Conservation (phyloP, 1,139 yeast species). For the Sugiyamaella pinicola region DNA sequence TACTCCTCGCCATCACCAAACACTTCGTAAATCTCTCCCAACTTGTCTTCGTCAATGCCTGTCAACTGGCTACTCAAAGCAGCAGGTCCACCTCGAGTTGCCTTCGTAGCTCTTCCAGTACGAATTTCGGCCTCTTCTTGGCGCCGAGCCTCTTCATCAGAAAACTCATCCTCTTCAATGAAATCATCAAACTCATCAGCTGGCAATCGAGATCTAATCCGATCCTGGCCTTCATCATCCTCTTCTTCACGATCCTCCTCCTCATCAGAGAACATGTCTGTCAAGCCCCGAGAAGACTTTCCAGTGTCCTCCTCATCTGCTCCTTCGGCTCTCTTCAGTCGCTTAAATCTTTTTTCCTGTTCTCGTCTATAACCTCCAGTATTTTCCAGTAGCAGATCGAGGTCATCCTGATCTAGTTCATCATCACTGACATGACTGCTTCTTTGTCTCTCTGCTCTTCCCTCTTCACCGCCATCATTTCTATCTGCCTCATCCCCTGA, state of each 20-base stretch:
- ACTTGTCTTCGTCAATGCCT: constrained; percentile 86
- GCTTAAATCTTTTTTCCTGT: constrained; percentile 55
- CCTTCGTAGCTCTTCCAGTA: constrained; percentile 33
- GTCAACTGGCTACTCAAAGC: constrained; percentile 62
- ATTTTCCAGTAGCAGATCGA: constrained; percentile 87
- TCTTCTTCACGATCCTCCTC: constrained; percentile 58
- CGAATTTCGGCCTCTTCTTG: constrained; percentile 36
- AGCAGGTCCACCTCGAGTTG: constrained; percentile 22
- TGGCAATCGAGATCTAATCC: constrained; percentile 25
- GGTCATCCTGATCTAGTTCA: constrained; percentile 90
- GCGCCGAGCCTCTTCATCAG: constrained; percentile 78
- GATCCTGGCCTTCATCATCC: constrained; percentile 36
- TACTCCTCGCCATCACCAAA: constrained; percentile 98
- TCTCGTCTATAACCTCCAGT: constrained; percentile 62
- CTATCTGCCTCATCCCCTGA: constrained; percentile 17
- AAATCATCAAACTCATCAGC: constrained; percentile 93
- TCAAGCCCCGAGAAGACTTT: constrained; percentile 52
- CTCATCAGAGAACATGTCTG: constrained; percentile 85
- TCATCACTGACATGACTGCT: constrained; percentile 50
- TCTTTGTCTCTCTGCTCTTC: constrained; percentile 19
- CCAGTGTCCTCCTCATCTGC: constrained; percentile 33
- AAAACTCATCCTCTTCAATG: constrained; percentile 94
- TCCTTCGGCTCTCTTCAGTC: constrained; percentile 65
- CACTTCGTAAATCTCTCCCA: constrained; percentile 90
- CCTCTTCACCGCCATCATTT: constrained; percentile 25